Conservation (phyloP, 192 early-diverging fungal genomes). For the Backusella australiensis region DNA sequence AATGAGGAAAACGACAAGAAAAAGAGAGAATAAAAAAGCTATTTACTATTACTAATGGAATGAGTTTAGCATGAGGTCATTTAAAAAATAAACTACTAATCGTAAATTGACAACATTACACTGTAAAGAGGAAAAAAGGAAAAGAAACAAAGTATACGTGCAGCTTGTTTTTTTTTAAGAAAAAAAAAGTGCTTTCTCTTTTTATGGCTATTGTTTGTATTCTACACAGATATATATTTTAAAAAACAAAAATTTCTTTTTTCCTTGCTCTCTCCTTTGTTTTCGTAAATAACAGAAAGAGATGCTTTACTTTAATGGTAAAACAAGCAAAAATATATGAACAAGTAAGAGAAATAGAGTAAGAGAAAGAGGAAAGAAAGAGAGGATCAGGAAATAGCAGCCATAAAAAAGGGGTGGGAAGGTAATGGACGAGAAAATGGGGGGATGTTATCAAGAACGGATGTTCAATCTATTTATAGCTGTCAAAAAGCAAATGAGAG, state of each 20-base stretch:
- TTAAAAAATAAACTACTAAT: neutral
- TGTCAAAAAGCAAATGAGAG: neutral
- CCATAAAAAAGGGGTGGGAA: neutral
- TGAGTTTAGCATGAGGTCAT: neutral
- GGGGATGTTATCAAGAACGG: neutral
- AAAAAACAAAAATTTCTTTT: neutral
- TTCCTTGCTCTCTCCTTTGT: neutral
- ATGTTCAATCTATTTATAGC: constrained; percentile 1
- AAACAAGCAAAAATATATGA: neutral
- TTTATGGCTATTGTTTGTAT: neutral
- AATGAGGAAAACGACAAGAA: neutral
- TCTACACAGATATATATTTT: neutral
- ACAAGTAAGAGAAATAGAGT: neutral
- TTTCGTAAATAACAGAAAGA: neutral
- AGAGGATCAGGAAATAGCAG: neutral
- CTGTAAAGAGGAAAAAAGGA: neutral
- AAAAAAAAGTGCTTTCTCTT: neutral
- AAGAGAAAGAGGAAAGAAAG: neutral
- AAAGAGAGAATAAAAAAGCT: neutral
- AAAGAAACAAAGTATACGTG: neutral
- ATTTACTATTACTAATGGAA: neutral
- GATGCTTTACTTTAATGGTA: neutral
- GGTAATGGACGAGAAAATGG: neutral
- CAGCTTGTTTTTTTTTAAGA: neutral
- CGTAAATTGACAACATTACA: constrained; percentile 1